Conservation (phyloP, 75 land plant species). For the Larix kaempferi region DNA sequence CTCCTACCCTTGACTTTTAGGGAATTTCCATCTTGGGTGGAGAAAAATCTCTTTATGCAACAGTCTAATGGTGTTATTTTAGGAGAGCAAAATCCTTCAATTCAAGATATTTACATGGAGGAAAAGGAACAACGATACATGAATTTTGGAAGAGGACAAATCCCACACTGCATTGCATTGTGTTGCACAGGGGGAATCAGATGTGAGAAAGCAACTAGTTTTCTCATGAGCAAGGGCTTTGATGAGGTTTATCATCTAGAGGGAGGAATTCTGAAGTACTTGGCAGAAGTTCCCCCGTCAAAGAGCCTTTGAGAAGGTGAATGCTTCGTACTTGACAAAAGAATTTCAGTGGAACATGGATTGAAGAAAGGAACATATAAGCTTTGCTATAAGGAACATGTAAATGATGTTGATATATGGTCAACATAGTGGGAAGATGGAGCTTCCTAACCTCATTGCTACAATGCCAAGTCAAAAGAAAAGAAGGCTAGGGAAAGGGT, state of each 20-base stretch:
- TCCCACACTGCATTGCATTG: constrained; percentile 81
- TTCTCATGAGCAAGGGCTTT: constrained; percentile 78
- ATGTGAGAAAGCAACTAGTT: constrained; percentile 96
- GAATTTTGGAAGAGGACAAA: not conserved
- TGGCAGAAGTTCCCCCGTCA: constrained; percentile 69
- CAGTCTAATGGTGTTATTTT: constrained; percentile 10
- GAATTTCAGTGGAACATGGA: constrained; percentile 94
- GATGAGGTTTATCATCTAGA: constrained; percentile 97
- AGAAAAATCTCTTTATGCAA: constrained; percentile 32
- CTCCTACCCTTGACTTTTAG: constrained; percentile 81
- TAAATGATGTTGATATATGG: constrained; percentile 81
- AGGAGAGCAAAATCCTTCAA: not conserved
- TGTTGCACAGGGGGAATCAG: constrained; percentile 98
- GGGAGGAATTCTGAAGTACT: constrained; percentile 91
- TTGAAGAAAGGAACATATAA: constrained; percentile 66
- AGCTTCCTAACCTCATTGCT: no score
- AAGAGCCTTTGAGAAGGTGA: constrained; percentile 97
- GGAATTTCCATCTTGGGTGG: constrained; percentile 88
- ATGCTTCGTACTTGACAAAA: constrained; percentile 96
- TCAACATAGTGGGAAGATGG: no score
- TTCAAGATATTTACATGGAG: not conserved
- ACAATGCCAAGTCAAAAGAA: no score
- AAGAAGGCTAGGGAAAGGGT: no score
- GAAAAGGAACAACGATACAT: constrained; percentile 4
- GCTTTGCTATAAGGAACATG: constrained; percentile 94